Conservation (phyloP, 2,329 filamentous ascomycete genomes). For the Paracamarosporium sp. region DNA sequence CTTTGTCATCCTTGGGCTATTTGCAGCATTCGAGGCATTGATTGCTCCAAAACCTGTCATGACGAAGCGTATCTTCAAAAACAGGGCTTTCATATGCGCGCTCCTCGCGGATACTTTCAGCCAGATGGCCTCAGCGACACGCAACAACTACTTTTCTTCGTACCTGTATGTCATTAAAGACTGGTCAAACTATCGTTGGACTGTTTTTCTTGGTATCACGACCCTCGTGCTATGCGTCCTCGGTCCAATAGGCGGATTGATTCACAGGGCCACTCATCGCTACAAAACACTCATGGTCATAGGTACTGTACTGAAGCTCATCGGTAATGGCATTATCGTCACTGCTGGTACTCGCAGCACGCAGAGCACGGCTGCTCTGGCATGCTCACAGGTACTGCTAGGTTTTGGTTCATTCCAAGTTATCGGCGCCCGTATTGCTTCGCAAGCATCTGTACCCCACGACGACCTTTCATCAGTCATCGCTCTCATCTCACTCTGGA, state of each 20-base stretch:
- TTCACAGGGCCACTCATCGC: constrained; percentile 47
- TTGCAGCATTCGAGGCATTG: constrained; percentile 15
- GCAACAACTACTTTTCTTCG: no score
- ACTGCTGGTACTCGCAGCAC: constrained; percentile 36
- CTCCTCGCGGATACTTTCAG: no score
- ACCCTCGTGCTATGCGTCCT: constrained; percentile 50
- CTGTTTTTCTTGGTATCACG: constrained; percentile 47
- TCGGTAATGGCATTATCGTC: constrained; percentile 49
- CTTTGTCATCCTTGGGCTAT: constrained; percentile 17
- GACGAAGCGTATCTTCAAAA: no score
- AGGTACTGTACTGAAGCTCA: constrained; percentile 44
- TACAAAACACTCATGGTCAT: constrained; percentile 53
- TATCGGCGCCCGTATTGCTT: no score
- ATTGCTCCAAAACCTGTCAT: no score
- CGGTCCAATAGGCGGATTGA: constrained; percentile 39
- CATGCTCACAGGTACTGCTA: no score
- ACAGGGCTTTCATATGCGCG: no score
- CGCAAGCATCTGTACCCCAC: no score
- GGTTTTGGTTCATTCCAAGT: no score
- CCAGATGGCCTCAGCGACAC: no score
- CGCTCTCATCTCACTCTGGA: no score
- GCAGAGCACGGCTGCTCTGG: constrained; percentile 39
- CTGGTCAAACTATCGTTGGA: constrained; percentile 53
- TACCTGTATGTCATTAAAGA: constrained; percentile 52
- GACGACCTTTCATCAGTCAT: no score